These are phyloP conservation scores for Tylopilus felleus DNA, from an alignment of 768 basidiomycete genomes.

Conservation along the genomic window DNA sequence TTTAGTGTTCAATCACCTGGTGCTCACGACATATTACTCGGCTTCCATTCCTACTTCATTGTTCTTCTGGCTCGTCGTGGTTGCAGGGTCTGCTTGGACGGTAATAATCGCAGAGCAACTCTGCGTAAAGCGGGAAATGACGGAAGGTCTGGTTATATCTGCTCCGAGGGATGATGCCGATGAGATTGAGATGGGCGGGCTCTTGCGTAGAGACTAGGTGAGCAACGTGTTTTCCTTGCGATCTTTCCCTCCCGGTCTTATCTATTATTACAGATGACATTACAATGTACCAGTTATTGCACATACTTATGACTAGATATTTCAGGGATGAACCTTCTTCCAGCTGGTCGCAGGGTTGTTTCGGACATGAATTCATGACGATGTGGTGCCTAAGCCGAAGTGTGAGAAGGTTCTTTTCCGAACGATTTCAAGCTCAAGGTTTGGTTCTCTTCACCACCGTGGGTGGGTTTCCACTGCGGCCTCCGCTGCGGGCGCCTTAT, in stretches of 20 bases:
- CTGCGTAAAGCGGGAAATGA: constrained; percentile 88
- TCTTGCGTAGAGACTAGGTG: constrained; percentile 58
- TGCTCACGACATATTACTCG: constrained; percentile 85
- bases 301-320: constrained; percentile 11
- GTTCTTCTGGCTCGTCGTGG: constrained; percentile 88
- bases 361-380: constrained; percentile 4
- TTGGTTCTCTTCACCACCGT: constrained; percentile 1
- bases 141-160: constrained; percentile 67
- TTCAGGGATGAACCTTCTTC: constrained; percentile 14
- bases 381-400: background rate
- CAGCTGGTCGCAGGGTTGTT: background rate
- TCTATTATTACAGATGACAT: constrained; percentile 10
- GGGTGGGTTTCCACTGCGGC: constrained; percentile 3
- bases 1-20: constrained; percentile 85
- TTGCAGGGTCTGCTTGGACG: constrained; percentile 65
- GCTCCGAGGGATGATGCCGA: constrained; percentile 42
- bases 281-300: constrained; percentile 23
- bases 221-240: constrained; percentile 31
- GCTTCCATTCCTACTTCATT: constrained; percentile 72
- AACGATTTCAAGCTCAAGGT: constrained; percentile 13
- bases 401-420: constrained; percentile 1
- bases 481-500: constrained; percentile 1
- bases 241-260: constrained; percentile 2
- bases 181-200: constrained; percentile 52
- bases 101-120: constrained; percentile 87